Evolutionary conservation across 75 land plant genomes (phyloP), one percentile per base, ranked within the genome.

Genomic region (Picea sitchensis): DNA sequence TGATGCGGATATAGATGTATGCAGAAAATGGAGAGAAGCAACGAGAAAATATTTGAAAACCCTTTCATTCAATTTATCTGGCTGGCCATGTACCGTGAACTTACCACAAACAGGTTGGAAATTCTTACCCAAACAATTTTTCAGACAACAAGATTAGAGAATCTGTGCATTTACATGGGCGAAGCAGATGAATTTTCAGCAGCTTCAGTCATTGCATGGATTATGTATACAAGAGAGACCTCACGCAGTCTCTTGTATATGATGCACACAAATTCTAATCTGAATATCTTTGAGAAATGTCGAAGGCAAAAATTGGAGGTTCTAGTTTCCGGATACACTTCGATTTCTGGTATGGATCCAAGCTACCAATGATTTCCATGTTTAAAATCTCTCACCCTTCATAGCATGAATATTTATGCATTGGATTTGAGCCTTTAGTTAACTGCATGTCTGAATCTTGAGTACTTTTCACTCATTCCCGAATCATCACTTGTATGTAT

Each of bases 121-220:
- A 85, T 92, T 30, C 76, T 94, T 14, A 92, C 96, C 8, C 91
- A 94, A 61, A 94, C 96, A 1, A 90, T 94, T 77, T 82, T 92
- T 76, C 94, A 92, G 78, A 92, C 92, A 14, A 85, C 78, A 5
- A 88, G 91, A 58, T 60, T 94, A n/a, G 87, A 88, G 57, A 75
- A 82, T 65, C 86, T 94, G 14, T 85, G 88, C 0, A 92, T 94
- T 63, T 67, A 81, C 51, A 88, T 93, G 83, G 93, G 89, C 31
- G 86, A 86, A 94, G 26, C 26, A 26, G 88, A 85, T 77, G 26
- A 26, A 26, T 26, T 26, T 26, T 26, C 26, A 26, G 26, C 92
- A 30, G 88, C 92, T 7, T 88, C 92, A 2, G 96, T 93, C 58
- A 88, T 89, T 78, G 96, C 96, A 9, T 93, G 96, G 96, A 90